Conservation (phyloP, 129 eudicot genomes). For the carrot (Daucus carota) region DNA sequence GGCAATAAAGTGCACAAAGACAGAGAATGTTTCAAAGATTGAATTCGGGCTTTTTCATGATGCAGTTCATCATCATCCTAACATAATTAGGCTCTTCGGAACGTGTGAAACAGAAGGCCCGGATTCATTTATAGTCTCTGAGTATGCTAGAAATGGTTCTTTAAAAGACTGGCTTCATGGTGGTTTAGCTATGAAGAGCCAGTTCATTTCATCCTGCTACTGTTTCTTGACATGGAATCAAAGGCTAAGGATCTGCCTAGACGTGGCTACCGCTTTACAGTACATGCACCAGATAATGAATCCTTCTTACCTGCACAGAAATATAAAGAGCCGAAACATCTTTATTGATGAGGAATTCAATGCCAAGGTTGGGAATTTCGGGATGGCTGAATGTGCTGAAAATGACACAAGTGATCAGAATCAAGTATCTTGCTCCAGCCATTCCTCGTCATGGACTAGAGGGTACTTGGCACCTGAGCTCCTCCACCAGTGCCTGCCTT, state of each 20-base stretch:
- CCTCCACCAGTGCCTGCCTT: constrained; percentile 11
- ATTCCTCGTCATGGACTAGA: constrained; percentile 34
- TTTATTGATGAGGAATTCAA: constrained; percentile 78
- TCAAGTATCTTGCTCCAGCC: constrained; percentile 19
- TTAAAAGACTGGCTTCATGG: constrained; percentile 95
- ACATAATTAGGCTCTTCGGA: constrained; percentile 58
- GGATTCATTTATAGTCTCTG: constrained; percentile 49
- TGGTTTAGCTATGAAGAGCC: constrained; percentile 89
- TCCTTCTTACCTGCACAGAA: constrained; percentile 58
- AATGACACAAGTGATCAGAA: constrained; percentile 16
- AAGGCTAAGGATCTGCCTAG: constrained; percentile 74
- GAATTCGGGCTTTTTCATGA: constrained; percentile 51
- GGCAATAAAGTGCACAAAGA: constrained; percentile 44
- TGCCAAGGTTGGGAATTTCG: constrained; percentile 82
- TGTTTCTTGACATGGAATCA: constrained; percentile 85
- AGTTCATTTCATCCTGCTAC: constrained; percentile 74
- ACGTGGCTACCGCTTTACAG: constrained; percentile 72
- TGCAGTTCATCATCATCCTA: constrained; percentile 55
- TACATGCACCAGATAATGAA: constrained; percentile 67
- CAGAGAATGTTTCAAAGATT: constrained; percentile 40
- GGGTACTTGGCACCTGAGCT: constrained; percentile 73
- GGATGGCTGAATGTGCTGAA: constrained; percentile 41
- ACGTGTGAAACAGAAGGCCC: constrained; percentile 29
- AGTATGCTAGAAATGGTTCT: constrained; percentile 83
- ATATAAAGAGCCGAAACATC: constrained; percentile 66